phyloP scores from a whole-genome alignment of 1,284 basidiomycete genomes.

The Cutaneotrichosporon sp. region DNA sequence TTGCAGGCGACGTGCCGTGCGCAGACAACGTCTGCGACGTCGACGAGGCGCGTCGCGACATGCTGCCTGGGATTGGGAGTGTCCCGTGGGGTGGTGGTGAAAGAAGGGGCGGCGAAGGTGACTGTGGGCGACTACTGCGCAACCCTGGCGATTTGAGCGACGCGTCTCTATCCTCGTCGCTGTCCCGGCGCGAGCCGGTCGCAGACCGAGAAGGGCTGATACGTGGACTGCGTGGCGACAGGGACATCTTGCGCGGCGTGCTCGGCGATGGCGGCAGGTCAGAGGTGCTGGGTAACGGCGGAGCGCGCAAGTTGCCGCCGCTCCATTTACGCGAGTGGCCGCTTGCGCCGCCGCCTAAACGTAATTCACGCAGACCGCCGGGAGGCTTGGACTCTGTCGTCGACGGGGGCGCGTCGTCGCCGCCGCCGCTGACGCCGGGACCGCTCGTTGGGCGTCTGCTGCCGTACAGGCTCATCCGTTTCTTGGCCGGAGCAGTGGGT shows the following conservation, averaged over 20 bases:
- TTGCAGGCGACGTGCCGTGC: constrained; percentile 12
- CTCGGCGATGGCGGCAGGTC: not conserved
- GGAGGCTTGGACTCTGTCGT: not conserved
- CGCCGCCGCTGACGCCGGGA: not conserved
- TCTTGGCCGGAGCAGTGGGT: not conserved
- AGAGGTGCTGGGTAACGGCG: not conserved
- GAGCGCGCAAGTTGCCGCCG: not conserved
- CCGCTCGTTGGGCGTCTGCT: constrained; percentile 4
- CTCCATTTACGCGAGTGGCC: not conserved
- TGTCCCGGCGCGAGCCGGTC: not conserved
- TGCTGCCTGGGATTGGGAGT: not conserved
- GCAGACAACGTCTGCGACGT: not conserved
- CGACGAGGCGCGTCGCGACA: not conserved
- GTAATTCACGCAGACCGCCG: constrained; percentile 3
- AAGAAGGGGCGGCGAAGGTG: not conserved
- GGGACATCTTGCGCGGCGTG: not conserved
- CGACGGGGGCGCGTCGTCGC: not conserved
- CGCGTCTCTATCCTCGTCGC: not conserved
- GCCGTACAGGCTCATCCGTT: constrained; percentile 15
- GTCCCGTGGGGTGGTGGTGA: not conserved
- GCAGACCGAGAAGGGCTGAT: not conserved
- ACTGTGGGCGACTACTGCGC: not conserved
- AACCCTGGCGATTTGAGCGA: too few species aligned
- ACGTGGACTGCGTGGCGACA: not conserved
- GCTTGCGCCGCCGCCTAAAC: not conserved